phyloP scores from a whole-genome alignment of 2,329 filamentous ascomycete genomes.

The Neopestalotiopsis sp. region DNA sequence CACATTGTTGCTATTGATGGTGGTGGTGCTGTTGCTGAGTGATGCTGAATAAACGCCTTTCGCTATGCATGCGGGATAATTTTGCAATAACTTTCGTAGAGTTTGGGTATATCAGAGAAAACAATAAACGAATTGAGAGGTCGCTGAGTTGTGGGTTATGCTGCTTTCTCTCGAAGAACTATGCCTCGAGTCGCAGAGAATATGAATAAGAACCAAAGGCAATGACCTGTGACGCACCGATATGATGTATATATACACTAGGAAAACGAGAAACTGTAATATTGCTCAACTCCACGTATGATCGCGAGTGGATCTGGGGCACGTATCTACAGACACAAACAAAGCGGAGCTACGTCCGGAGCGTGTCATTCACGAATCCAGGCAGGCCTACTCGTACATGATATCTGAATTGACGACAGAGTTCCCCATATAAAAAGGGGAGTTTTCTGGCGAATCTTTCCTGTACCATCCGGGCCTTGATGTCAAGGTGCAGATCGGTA shows the following conservation, averaged over 20 bases:
- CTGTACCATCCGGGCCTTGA: background rate
- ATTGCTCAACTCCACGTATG: constrained; percentile 1
- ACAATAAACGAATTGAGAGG: background rate
- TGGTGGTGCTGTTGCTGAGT: no score
- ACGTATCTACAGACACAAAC: background rate
- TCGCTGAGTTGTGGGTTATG: background rate
- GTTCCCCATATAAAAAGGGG: background rate
- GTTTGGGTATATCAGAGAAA: background rate
- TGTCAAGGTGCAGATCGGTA: background rate
- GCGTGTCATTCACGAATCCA: background rate
- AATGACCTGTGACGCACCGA: background rate
- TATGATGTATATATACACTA: background rate
- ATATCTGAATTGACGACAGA: background rate
- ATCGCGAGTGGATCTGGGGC: background rate
- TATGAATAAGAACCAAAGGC: background rate
- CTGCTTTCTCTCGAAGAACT: background rate
- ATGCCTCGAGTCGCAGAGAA: background rate
- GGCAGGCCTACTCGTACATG: background rate
- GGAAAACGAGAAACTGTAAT: background rate
- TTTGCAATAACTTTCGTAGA: background rate
- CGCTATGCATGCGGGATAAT: background rate
- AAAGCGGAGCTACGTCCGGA: background rate
- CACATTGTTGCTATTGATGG: constrained; percentile 13
- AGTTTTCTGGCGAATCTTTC: background rate
- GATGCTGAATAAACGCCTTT: background rate